Percentiles rank a stretch among this genome's conserved stretches.
phyloP scores from a whole-genome alignment of 306 rosid species.

The Heteromeles arbutifolia region DNA sequence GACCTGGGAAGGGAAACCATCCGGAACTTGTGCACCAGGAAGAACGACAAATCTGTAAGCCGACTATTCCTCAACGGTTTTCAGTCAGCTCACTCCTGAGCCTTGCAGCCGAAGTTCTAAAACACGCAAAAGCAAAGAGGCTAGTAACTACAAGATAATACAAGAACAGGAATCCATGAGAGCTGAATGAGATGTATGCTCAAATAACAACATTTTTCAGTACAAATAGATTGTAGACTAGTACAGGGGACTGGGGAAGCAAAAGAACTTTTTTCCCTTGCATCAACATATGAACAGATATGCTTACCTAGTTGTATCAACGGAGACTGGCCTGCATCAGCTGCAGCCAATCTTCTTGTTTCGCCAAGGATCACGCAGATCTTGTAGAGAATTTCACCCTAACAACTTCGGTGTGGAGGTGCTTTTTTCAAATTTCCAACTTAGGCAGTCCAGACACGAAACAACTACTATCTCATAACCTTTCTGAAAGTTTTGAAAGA shows the following conservation, averaged over 20 bases:
- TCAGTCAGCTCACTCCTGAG: not conserved
- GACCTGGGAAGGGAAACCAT: not conserved
- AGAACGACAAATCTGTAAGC: not conserved
- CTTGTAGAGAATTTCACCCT: not conserved
- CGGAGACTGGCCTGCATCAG: not conserved
- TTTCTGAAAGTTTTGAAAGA: not conserved
- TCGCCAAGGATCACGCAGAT: not conserved
- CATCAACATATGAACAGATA: not conserved
- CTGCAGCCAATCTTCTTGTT: conserved; percentile 1
- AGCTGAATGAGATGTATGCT: not conserved
- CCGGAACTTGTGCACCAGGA: not conserved
- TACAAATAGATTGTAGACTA: not conserved
- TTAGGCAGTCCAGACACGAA: not conserved
- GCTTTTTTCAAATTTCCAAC: not conserved
- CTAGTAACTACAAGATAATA: not conserved
- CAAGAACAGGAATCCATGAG: not conserved
- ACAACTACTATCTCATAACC: not conserved
- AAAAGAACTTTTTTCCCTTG: not conserved
- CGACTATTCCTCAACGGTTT: not conserved
- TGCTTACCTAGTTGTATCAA: not conserved
- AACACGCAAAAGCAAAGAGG: not conserved
- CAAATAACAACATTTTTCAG: not conserved
- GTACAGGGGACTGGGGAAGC: not conserved
- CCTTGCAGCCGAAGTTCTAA: not conserved
- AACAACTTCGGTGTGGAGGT: not conserved